These are phyloP conservation scores for Termitomyces sp. DNA, from an alignment of 768 basidiomycete genomes.

Conservation along the genomic window DNA sequence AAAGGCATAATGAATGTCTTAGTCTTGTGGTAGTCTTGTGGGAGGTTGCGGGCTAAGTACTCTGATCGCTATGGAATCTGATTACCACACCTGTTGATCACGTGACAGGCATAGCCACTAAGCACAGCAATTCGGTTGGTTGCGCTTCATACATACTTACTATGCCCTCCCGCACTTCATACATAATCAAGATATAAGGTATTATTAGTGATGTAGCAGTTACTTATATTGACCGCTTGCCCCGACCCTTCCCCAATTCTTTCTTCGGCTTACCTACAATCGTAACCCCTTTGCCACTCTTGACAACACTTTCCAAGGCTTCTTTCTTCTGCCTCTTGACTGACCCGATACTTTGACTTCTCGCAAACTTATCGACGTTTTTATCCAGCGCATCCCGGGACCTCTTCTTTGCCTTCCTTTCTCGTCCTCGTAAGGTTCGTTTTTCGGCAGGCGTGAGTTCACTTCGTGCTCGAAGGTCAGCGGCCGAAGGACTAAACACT, in stretches of 20 bases:
- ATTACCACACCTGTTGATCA: background rate
- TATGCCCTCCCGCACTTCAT: no score
- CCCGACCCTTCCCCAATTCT: slow-evolving; percentile 27
- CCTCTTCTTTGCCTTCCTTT: slow-evolving; percentile 68
- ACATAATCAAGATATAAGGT: no score
- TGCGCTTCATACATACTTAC: no score
- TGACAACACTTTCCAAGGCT: slow-evolving; percentile 79
- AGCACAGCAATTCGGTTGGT: no score
- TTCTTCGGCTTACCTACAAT: slow-evolving; percentile 72
- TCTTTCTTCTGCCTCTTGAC: slow-evolving; percentile 82
- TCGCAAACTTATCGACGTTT: slow-evolving; percentile 62
- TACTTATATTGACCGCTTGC: slow-evolving; percentile 4
- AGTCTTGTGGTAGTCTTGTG: no score
- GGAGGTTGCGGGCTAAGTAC: slow-evolving; percentile 12
- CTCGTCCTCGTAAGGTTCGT: slow-evolving; percentile 60
- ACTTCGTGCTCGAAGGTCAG: slow-evolving; percentile 58
- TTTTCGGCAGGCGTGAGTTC: slow-evolving; percentile 89
- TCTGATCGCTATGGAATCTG: background rate
- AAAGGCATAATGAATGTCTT: slow-evolving; percentile 50
- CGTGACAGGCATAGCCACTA: background rate
- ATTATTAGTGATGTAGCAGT: no score
- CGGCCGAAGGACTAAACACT: slow-evolving; percentile 60
- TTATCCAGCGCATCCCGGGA: slow-evolving; percentile 63
- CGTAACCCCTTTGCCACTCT: slow-evolving; percentile 81
- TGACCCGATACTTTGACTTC: slow-evolving; percentile 44